Conservation (phyloP, 306 rosid species). For the Medicago arabica region DNA sequence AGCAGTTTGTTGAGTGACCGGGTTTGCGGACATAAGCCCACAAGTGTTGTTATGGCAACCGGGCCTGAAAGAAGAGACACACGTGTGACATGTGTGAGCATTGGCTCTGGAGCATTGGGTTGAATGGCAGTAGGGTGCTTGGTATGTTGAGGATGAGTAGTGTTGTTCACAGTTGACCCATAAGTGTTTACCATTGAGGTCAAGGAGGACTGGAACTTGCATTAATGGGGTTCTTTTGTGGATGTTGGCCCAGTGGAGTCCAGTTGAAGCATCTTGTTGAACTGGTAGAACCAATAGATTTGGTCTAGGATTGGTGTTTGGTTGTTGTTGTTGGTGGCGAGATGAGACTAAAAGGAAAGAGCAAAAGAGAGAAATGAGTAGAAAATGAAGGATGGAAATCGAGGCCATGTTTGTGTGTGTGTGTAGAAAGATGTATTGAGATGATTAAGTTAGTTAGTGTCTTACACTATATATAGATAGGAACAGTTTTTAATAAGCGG, state of each 20-base stretch:
- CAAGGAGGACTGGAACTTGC: conserved; percentile 48
- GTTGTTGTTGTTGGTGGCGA: not conserved
- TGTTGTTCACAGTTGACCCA: conserved; percentile 55
- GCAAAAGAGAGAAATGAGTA: conserved; percentile 10
- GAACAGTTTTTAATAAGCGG: not conserved
- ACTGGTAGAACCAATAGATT: conserved; percentile 46
- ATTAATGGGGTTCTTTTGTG: conserved; percentile 51
- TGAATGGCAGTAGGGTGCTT: conserved; percentile 62
- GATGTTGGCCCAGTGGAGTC: conserved; percentile 58
- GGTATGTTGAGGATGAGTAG: conserved; percentile 49
- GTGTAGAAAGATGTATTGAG: not conserved
- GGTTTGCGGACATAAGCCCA: conserved; percentile 51
- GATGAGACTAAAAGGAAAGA: conserved; percentile 35
- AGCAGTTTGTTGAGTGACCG: conserved; percentile 49
- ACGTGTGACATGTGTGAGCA: conserved; percentile 50
- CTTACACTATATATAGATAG: not conserved
- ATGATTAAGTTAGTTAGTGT: not conserved
- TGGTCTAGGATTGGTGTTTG: conserved; percentile 25
- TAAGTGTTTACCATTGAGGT: conserved; percentile 52
- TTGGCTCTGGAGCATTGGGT: conserved; percentile 56
- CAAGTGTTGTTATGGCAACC: conserved; percentile 66
- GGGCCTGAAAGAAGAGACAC: conserved; percentile 30
- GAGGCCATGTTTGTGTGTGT: conserved; percentile 21
- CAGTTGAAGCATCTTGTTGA: conserved; percentile 41
- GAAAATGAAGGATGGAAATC: conserved; percentile 15